Base-by-base conservation (phyloP, 495 filamentous ascomycete species). In the Amorphotheca resinae region DNA sequence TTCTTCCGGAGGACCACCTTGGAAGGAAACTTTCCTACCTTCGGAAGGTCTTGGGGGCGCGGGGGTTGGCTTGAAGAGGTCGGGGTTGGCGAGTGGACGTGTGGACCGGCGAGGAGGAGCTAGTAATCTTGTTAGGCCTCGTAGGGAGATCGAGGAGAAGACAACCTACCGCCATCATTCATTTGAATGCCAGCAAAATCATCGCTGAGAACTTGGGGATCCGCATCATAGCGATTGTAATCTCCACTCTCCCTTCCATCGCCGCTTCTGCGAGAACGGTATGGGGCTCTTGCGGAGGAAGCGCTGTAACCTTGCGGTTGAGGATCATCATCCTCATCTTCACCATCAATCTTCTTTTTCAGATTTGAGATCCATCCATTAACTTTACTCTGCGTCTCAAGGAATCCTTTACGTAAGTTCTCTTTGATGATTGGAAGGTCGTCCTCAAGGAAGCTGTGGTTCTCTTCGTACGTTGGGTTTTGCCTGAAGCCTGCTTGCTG, bases 361-460 rank as follows among this genome's bases (percentile, higher is more conserved):
- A 98, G 63, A 50, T 79, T 85, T 34, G 74, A 80, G 37, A 98
- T 80, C 89, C 89, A 96, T 35, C 75, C 70, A 64, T 93, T 96
- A 56, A 98, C 84, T 56, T 81, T 94, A 9, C 72, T 74, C 65
- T 98, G 91, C 17, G 91, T 98, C 48, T 96, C 87, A 30, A 91
- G 43, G 63, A 98, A 96, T 1, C 91, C 91, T 64, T 96, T 93
- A 53, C 79, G 82, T 49, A 98, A 74, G 49, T 93, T 95, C 55
- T 93, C 85, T 45, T 79, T 80, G 59, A 98, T 95, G 36, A 88
- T 79, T 2, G 91, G 91, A 33, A 98, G 71, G 52, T 98, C 91
- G 55, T 98, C 91, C 59, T 98, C 89, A 58, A 98, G 77, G 57
- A 95, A 95, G 64, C 76, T 94, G 54, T 80, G 85, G 37, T 85